phyloP scores from a whole-genome alignment of 495 filamentous ascomycete species.

The Aspergillus leporis region DNA sequence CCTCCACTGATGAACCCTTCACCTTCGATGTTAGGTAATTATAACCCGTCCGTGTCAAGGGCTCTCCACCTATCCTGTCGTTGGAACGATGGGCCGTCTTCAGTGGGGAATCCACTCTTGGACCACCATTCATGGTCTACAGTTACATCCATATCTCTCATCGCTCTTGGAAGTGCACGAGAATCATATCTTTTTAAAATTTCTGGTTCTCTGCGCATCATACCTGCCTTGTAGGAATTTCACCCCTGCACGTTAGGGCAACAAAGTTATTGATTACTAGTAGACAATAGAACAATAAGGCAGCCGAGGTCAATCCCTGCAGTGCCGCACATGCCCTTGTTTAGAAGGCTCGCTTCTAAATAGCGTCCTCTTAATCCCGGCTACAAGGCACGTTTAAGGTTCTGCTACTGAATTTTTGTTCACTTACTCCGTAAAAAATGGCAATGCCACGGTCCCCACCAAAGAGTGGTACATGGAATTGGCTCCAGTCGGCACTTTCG shows the following conservation, averaged over 20 bases:
- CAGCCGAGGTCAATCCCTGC: not conserved
- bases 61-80: conserved; percentile 2
- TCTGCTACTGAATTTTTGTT: not conserved
- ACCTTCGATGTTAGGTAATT: conserved; percentile 2
- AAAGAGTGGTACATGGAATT: conserved; percentile 7
- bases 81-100: not conserved
- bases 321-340: not conserved
- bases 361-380: not conserved
- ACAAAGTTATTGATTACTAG: not conserved
- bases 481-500: conserved; percentile 13
- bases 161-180: not conserved
- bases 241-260: not conserved
- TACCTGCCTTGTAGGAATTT: not conserved
- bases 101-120: not conserved
- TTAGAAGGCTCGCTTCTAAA: conserved; percentile 3
- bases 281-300: not conserved
- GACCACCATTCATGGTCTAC: not conserved
- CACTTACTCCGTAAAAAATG: not conserved
- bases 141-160: not conserved
- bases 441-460: not conserved
- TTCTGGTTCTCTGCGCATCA: not conserved
- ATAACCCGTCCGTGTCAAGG: not conserved
- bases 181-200: no score
- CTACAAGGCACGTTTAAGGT: not conserved
- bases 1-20: conserved; percentile 2